Evolutionary conservation across 176 grass and related monocot species (phyloP).

Genomic region (Carex littledalei): DNA sequence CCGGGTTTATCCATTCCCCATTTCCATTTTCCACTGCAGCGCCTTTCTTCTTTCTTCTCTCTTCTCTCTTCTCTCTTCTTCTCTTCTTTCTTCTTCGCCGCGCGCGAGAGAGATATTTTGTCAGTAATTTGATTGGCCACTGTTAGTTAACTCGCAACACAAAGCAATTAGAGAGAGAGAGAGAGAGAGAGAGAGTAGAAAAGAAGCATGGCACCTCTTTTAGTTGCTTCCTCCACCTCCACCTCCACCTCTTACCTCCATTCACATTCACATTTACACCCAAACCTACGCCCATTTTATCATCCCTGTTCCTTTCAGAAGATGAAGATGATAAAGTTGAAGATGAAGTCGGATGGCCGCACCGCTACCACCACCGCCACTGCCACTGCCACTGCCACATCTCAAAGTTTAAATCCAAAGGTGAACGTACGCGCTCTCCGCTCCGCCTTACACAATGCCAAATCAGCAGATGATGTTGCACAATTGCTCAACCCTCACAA

Average conservation of each 20-base stretch:
- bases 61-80: no score
- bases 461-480: constrained; percentile 53
- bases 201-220: not conserved
- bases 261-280: not conserved
- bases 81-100: no score
- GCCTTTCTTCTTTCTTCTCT: no score
- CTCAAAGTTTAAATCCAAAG: not conserved
- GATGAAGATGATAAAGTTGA: not conserved
- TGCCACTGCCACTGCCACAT: no score
- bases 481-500: constrained; percentile 19
- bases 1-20: no score
- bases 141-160: no score
- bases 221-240: not conserved
- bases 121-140: no score
- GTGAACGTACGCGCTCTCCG: constrained; percentile 44
- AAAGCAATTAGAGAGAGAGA: no score
- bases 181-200: no score
- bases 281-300: not conserved
- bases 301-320: not conserved
- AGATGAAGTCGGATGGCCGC: not conserved
- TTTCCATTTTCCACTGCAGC: no score
- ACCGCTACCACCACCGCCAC: no score
- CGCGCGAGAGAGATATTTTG: no score
- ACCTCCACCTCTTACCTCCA: not conserved
- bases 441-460: constrained; percentile 37